Conservation (phyloP, 768 basidiomycete genomes). For the Mrakia frigida region DNA sequence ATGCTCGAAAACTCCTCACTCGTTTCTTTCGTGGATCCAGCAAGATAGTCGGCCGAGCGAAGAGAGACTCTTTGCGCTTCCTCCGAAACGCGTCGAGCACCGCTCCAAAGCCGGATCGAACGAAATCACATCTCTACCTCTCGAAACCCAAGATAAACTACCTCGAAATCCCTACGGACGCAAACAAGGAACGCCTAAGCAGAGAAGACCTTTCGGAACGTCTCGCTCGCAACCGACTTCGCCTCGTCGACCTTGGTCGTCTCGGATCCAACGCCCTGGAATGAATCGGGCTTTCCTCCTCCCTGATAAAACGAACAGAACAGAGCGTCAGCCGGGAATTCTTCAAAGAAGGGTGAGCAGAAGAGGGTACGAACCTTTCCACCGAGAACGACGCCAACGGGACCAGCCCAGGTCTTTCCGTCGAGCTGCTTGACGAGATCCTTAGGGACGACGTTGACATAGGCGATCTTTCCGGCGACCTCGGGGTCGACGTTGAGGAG, state of each 20-base stretch:
- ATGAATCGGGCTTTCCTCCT: conserved; percentile 89
- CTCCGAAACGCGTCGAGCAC: no score
- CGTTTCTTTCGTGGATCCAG: no score
- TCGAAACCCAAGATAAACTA: no score
- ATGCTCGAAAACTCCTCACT: no score
- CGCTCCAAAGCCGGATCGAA: no score
- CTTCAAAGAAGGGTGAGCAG: no score
- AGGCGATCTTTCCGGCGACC: conserved; percentile 64
- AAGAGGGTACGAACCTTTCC: conserved; percentile 54
- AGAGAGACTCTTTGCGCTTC: no score
- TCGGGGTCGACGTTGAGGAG: conserved; percentile 73
- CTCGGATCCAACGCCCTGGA: conserved; percentile 79
- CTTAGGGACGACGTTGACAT: conserved; percentile 78
- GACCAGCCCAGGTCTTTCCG: conserved; percentile 80
- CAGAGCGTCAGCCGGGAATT: no score
- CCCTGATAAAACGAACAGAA: conserved; percentile 49
- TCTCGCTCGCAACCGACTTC: conserved; percentile 52
- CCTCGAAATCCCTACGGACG: no score
- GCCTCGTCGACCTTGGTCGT: conserved; percentile 63
- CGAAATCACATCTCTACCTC: no score
- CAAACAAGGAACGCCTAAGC: no score
- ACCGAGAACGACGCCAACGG: conserved; percentile 71
- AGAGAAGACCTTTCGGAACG: conserved; percentile 20
- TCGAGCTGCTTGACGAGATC: conserved; percentile 60
- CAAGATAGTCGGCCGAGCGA: no score